Percentiles rank a stretch among this genome's conserved stretches.
phyloP scores from a whole-genome alignment of 192 early-diverging fungal genomes.

The Mortierella hygrophila region DNA sequence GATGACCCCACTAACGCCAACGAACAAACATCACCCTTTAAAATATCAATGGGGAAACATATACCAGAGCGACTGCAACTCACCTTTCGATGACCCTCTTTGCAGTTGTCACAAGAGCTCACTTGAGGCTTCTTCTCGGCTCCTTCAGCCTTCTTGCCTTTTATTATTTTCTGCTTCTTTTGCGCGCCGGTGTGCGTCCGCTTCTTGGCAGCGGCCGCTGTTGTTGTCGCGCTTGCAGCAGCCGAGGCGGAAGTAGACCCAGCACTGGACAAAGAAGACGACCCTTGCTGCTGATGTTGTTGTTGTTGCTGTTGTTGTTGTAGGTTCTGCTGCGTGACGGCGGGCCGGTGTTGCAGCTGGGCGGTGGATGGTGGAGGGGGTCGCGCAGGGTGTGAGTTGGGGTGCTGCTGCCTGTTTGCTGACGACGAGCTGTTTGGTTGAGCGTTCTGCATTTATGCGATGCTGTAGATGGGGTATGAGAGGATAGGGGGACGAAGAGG shows the following conservation, averaged over 20 bases:
- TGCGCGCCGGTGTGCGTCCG: conserved; percentile 15
- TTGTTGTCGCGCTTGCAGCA: not conserved
- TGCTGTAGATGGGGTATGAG: not conserved
- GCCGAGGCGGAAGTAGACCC: not conserved
- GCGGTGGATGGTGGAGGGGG: not conserved
- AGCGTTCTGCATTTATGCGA: not conserved
- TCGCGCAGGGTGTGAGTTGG: not conserved
- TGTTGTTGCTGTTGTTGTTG: not conserved
- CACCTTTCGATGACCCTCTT: conserved; percentile 54
- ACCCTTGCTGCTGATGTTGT: not conserved
- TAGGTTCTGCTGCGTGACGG: not conserved
- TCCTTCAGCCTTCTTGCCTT: not conserved
- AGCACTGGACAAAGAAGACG: not conserved
- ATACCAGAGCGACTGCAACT: not conserved
- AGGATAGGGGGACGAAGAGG: not conserved
- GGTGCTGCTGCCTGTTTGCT: conserved; percentile 5
- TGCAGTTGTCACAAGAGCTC: conserved; percentile 48
- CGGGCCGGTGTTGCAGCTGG: not conserved
- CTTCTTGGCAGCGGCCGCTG: conserved; percentile 22
- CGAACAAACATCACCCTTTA: not conserved
- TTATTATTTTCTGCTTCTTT: conserved; percentile 19
- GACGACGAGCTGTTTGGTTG: not conserved
- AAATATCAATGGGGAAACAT: not conserved
- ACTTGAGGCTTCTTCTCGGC: conserved; percentile 51
- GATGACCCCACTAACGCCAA: not conserved